phyloP scores from a whole-genome alignment of 164 flowering plant species.

The Paratinospora sagittata region DNA sequence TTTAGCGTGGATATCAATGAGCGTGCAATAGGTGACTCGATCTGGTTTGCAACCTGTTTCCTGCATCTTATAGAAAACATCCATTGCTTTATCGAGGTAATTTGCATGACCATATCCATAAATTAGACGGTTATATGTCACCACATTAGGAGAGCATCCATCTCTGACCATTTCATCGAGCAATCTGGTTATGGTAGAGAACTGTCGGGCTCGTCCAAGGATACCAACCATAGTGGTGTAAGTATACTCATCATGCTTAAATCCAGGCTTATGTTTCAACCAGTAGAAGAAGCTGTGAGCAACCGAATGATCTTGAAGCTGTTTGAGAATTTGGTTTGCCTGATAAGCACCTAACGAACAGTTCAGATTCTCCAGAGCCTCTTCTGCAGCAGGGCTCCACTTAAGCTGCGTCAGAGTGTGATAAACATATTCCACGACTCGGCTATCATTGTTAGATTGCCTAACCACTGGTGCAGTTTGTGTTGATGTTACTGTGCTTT shows the following conservation, averaged over 20 bases:
- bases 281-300: conserved; percentile 87
- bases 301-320: conserved; percentile 62
- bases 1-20: conserved; percentile 96
- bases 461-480: conserved; percentile 28
- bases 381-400: conserved; percentile 82
- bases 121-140: conserved; percentile 89
- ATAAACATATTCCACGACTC: conserved; percentile 43
- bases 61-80: conserved; percentile 69
- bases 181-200: conserved; percentile 53
- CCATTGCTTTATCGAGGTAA: conserved; percentile 62
- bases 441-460: conserved; percentile 28
- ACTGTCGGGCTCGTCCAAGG: conserved; percentile 80
- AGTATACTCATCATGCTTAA: conserved; percentile 91
- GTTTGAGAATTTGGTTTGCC: conserved; percentile 89
- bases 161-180: conserved; percentile 81
- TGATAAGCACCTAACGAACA: conserved; percentile 67
- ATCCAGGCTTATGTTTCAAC: conserved; percentile 68
- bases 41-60: conserved; percentile 73
- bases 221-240: conserved; percentile 97
- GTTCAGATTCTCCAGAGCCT: conserved; percentile 55
- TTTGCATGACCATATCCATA: conserved; percentile 95
- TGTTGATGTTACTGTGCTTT: conserved; percentile 24
- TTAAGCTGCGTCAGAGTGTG: conserved; percentile 37
- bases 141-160: conserved; percentile 86
- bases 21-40: conserved; percentile 90